Conservation (phyloP, 768 basidiomycete species). For the Mycena alexandri region DNA sequence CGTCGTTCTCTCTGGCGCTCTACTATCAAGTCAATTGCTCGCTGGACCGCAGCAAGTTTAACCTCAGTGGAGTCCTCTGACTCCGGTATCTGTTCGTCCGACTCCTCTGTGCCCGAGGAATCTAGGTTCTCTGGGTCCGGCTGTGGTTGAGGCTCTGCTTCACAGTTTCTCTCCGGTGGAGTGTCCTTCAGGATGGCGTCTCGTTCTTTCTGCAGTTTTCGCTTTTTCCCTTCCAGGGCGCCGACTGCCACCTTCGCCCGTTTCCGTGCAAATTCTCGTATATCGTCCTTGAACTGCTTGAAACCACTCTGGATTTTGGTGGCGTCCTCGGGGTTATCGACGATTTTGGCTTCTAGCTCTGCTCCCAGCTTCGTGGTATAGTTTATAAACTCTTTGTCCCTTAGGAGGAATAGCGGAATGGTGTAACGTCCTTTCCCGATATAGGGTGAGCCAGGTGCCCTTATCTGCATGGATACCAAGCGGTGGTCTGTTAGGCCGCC, state of each 20-base stretch:
- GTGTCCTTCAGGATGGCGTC: background rate
- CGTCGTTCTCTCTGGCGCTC: too few relatives aligned
- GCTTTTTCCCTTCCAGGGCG: background rate
- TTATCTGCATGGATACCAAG: conserved; percentile 12
- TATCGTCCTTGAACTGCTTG: background rate
- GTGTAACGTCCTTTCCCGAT: conserved; percentile 13
- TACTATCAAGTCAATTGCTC: too few relatives aligned
- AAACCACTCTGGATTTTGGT: background rate
- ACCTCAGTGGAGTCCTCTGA: too few relatives aligned
- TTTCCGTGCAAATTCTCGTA: background rate
- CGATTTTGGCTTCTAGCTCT: background rate
- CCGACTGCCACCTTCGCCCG: conserved; percentile 8
- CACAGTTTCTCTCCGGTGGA: too few relatives aligned
- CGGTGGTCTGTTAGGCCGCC: conserved; percentile 18
- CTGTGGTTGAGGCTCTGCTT: too few relatives aligned
- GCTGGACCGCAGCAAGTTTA: too few relatives aligned
- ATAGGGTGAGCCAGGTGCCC: conserved; percentile 10
- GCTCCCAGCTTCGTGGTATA: too few relatives aligned
- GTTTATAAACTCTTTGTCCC: conserved; percentile 1
- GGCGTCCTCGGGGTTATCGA: background rate
- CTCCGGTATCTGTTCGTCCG: background rate
- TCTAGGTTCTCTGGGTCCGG: too few relatives aligned
- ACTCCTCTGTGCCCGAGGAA: too few relatives aligned
- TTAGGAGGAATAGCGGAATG: conserved; percentile 11
- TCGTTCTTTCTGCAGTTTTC: background rate